Evolutionary conservation across 768 basidiomycete species (phyloP).

Genomic region (Termitomyces sp.): DNA sequence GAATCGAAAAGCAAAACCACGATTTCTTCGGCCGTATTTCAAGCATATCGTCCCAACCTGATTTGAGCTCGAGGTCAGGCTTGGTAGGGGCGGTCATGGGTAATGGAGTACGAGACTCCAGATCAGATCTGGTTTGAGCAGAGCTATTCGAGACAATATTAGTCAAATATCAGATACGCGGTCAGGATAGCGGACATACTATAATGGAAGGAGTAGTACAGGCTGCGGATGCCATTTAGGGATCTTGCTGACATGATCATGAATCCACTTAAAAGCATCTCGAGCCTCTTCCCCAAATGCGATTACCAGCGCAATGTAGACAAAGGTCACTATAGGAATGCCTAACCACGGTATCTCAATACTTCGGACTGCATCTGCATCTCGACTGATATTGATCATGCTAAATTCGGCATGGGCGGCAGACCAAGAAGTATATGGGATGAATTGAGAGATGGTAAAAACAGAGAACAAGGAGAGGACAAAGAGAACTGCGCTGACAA

Average conservation of each 20-base stretch:
- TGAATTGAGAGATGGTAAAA: conserved; percentile 23
- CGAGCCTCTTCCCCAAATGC: conserved; percentile 32
- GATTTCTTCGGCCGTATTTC: conserved; percentile 23
- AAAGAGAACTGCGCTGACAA: conserved; percentile 38
- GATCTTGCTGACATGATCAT: conserved; percentile 1
- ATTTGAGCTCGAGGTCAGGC: conserved; percentile 32
- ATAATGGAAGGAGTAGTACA: conserved; percentile 15
- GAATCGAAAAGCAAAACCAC: conserved; percentile 14
- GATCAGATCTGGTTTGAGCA: conserved; percentile 3
- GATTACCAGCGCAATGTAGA: conserved; percentile 30
- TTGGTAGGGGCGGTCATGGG: conserved; percentile 14
- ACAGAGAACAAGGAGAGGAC: conserved; percentile 31
- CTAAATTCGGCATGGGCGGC: conserved; percentile 37
- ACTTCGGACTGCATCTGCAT: conserved; percentile 17
- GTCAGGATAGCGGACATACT: conserved; percentile 12
- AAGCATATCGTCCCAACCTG: conserved; percentile 47
- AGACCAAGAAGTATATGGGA: conserved; percentile 41
- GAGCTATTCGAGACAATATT: neutral
- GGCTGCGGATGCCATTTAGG: conserved; percentile 5
- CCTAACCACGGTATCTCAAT: conserved; percentile 34
- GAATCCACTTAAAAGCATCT: conserved; percentile 30
- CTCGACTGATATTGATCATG: conserved; percentile 26
- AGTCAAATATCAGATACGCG: neutral
- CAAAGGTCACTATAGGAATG: conserved; percentile 29
- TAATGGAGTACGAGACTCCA: conserved; percentile 15